Base-by-base conservation (phyloP, 2,329 filamentous ascomycete species). In the Diplodia intermedia region DNA sequence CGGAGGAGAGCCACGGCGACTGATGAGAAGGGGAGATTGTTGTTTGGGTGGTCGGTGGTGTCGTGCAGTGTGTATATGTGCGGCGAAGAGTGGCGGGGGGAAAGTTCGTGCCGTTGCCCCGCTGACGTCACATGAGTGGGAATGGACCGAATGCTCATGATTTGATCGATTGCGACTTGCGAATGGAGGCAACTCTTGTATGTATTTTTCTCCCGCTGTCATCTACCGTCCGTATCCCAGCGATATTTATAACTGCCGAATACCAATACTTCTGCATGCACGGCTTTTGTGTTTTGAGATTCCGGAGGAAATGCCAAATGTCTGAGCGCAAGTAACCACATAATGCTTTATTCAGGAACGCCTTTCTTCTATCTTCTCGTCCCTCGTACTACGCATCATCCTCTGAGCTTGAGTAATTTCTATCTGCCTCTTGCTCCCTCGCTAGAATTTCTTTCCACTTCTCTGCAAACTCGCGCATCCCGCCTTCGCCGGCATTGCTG, bases 401-500 rank as follows among this genome's bases (percentile, higher is more conserved):
- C 8, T 49, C 57, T 9, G 60, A 63, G 20, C 60, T 63, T 8
- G 47, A 36, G 47, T 63, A 40, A 20, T 52, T 63, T 20, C 47
- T 49, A 38, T 79, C 77, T 18, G 77, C 75, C 67, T 75, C 73
- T 69, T 80, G 78, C 67, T 79, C 73, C 71, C 81, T 79, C 20
- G 79, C 81, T 26, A 84, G 72, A 55, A 80, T 77, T 70, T 83
- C 80, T 71, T 83, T 78, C 83, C 83, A 84, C 71, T 84, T 80
- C 67, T 78, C 76, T 4, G 82, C 82, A 73, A 84, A 84, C 79
- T 97, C 93, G 69, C 90, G 86, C 82, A 98, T 85, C 0, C 90
- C 91, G 3, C 91, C 91, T 67, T 91, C 88, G 0, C 82, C 83
- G 20, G 84, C 82, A 38, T 77, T 80, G 36, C 85, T 86, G 2